A percentile compares a stretch with the other conserved stretches of the same genome.
These are phyloP conservation scores for Globisporangium nunn DNA, from an alignment of 352 stramenopile species.

Conservation along the genomic window DNA sequence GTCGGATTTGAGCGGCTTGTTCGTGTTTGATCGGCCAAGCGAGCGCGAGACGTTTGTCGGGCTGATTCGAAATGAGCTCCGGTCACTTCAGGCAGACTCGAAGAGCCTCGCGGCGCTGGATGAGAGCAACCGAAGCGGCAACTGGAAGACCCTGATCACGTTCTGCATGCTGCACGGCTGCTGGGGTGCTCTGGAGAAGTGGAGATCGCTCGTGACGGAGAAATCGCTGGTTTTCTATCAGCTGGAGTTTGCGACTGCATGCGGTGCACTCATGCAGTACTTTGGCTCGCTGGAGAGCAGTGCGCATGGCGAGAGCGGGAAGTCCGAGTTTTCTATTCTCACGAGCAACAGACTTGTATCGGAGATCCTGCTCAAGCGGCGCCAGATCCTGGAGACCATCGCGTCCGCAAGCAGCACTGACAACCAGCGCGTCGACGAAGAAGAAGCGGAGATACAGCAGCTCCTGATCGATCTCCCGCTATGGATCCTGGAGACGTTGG, in stretches of 20 bases:
- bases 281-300: conserved; percentile 28
- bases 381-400: conserved; percentile 18
- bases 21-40: conserved; percentile 27
- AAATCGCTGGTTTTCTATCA: conserved; percentile 20
- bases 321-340: conserved; percentile 33
- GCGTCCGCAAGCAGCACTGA: neutral
- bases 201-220: conserved; percentile 12
- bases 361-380: conserved; percentile 38
- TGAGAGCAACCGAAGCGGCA: neutral
- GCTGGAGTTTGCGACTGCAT: conserved; percentile 43
- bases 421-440: conserved; percentile 10
- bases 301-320: conserved; percentile 5
- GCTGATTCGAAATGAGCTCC: conserved; percentile 24
- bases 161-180: conserved; percentile 50
- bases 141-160: conserved; percentile 37
- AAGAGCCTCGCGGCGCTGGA: conserved; percentile 2
- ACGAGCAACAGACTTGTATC: conserved; percentile 37
- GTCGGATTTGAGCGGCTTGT: conserved; percentile 42
- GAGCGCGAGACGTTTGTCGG: conserved; percentile 29
- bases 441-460: conserved; percentile 15
- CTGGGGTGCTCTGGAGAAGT: conserved; percentile 47
- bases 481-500: conserved; percentile 60
- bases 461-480: conserved; percentile 50
- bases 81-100: neutral
- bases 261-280: conserved; percentile 35